phyloP scores from a whole-genome alignment of 208 protist genomes.

The Leishmania gerbilli region DNA sequence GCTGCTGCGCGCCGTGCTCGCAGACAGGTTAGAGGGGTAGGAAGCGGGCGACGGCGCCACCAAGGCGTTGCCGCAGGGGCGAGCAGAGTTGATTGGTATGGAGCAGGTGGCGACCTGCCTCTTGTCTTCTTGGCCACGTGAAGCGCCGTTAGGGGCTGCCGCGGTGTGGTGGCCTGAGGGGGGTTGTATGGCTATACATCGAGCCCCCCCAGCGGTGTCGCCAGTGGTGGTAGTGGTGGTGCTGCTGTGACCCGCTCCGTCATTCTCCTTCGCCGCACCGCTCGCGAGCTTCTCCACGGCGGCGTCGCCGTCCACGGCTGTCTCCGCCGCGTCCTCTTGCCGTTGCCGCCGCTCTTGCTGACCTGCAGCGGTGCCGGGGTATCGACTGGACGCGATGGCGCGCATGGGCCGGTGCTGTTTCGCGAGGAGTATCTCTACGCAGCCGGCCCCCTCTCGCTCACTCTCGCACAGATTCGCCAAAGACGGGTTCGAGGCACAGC shows the following conservation, averaged over 20 bases:
- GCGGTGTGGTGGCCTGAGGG: not conserved
- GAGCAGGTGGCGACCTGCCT: not conserved
- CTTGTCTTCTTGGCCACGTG: not conserved
- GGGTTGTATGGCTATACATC: not conserved
- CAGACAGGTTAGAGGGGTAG: constrained; percentile 14
- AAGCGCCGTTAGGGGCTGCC: not conserved
- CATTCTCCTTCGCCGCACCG: not conserved
- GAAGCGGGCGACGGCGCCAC: not conserved
- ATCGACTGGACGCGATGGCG: not conserved
- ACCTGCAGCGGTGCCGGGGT: not conserved
- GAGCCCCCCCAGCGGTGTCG: not conserved
- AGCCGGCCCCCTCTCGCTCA: not conserved
- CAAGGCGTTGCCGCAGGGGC: not conserved
- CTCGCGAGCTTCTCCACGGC: not conserved
- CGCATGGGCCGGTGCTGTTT: not conserved
- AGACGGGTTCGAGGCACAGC: not conserved
- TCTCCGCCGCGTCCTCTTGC: not conserved
- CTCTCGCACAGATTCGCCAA: not conserved
- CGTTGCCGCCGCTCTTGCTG: not conserved
- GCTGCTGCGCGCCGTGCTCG: constrained; percentile 9
- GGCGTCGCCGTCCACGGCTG: not conserved
- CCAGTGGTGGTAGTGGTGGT: not conserved
- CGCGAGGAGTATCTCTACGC: not conserved
- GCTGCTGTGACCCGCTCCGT: not conserved
- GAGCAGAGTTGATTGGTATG: not conserved